A percentile compares a stretch with the other conserved stretches of the same genome.
Evolutionary conservation across 345 rosid species (phyloP).

Genomic region (Draba incana): DNA sequence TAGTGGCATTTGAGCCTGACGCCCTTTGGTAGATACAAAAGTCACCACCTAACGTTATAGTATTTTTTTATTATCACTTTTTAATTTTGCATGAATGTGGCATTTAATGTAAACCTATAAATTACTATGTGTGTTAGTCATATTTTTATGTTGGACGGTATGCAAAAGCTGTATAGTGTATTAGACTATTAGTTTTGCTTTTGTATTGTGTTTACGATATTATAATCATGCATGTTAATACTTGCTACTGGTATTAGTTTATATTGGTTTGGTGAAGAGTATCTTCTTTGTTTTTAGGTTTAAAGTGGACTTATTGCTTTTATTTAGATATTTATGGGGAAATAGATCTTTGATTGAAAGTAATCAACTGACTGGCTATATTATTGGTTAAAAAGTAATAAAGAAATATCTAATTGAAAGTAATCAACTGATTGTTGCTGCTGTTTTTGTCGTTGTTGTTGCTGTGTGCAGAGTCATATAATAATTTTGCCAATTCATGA

Average conservation of each 20-base stretch:
- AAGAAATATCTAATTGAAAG: slow-evolving; percentile 4
- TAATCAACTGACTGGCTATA: neutral
- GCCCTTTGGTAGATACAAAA: slow-evolving; percentile 37
- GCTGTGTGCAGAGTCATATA: too few relatives aligned
- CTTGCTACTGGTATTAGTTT: neutral
- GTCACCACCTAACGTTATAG: slow-evolving; percentile 35
- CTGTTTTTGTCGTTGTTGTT: too few relatives aligned
- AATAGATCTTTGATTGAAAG: neutral
- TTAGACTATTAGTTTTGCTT: neutral
- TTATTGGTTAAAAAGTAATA: neutral
- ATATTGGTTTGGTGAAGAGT: slow-evolving; percentile 19
- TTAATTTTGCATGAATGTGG: slow-evolving; percentile 38
- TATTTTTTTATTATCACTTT: slow-evolving; percentile 25
- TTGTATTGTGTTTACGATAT: slow-evolving; percentile 22
- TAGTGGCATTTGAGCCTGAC: too few relatives aligned
- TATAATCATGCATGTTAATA: neutral
- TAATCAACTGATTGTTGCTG: too few relatives aligned
- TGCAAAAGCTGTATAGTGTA: slow-evolving; percentile 22
- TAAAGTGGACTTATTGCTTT: slow-evolving; percentile 19
- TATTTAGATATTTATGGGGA: neutral
- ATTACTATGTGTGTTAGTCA: neutral
- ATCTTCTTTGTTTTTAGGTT: slow-evolving; percentile 20
- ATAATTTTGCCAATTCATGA: too few relatives aligned
- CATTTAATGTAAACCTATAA: slow-evolving; percentile 13
- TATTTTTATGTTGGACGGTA: neutral